Conservation (phyloP, 2,329 filamentous ascomycete genomes). For the Cercospora nicotianae region DNA sequence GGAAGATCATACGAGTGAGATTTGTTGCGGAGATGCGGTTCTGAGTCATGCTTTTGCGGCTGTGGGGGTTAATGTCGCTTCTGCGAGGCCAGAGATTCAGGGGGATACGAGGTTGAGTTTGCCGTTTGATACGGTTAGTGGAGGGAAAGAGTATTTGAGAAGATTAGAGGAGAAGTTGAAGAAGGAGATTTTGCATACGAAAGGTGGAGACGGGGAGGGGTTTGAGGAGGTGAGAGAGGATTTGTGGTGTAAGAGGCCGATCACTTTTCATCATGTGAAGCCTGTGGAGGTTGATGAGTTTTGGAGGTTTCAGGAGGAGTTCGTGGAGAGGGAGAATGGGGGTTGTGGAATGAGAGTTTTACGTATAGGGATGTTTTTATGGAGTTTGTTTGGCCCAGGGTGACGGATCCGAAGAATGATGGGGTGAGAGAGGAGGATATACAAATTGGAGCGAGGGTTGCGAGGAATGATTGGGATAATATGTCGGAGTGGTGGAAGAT, state of each 20-base stretch:
- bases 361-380: slow-evolving; percentile 20
- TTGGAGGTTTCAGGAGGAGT: slow-evolving; percentile 24
- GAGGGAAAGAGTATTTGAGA: not conserved
- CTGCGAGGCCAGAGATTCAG: slow-evolving; percentile 28
- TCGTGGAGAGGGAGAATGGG: slow-evolving; percentile 4
- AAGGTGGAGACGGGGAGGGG: not conserved
- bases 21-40: slow-evolving; percentile 32
- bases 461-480: slow-evolving; percentile 17
- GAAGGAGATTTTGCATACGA: not conserved
- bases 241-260: slow-evolving; percentile 32
- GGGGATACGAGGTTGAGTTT: slow-evolving; percentile 25
- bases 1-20: slow-evolving; percentile 26
- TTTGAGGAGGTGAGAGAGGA: slow-evolving; percentile 18
- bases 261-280: slow-evolving; percentile 32
- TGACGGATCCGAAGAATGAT: not conserved
- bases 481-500: slow-evolving; percentile 19
- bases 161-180: not conserved
- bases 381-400: slow-evolving; percentile 3
- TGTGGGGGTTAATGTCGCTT: slow-evolving; percentile 26
- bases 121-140: not conserved
- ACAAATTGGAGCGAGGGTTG: not conserved
- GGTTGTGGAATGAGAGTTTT: slow-evolving; percentile 14
- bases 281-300: slow-evolving; percentile 22
- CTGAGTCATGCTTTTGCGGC: slow-evolving; percentile 32
- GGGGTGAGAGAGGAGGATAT: not conserved